phyloP scores from a whole-genome alignment of 2,329 filamentous ascomycete species.

The Cadophora sp. region DNA sequence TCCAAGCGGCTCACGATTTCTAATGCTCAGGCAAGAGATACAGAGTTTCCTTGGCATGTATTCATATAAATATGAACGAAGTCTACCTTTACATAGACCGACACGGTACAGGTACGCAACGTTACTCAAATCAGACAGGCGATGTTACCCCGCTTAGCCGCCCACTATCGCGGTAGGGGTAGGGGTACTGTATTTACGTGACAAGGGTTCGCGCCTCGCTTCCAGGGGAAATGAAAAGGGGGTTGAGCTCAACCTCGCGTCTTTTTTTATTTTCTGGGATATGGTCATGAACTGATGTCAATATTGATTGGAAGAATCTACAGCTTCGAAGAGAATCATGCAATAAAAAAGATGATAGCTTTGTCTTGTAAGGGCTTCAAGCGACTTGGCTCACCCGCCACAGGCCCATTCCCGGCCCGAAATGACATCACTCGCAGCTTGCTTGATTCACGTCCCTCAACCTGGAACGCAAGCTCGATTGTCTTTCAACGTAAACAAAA shows the following conservation, averaged over 20 bases:
- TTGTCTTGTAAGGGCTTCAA: neutral
- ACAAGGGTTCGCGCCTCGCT: constrained; percentile 5
- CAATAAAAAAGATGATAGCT: neutral
- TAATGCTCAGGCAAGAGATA: too few relatives aligned
- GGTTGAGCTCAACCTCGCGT: neutral
- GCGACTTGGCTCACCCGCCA: neutral
- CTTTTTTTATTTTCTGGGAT: neutral
- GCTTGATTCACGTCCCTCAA: neutral
- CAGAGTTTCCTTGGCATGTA: neutral
- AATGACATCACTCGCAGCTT: constrained; percentile 7
- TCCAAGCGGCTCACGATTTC: too few relatives aligned
- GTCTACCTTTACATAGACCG: neutral
- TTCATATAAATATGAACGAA: neutral
- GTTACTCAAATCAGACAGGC: neutral
- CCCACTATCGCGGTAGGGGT: constrained; percentile 9
- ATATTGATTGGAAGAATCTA: neutral
- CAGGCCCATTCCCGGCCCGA: neutral
- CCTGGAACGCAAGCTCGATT: neutral
- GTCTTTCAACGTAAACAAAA: constrained; percentile 3
- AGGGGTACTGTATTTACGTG: constrained; percentile 15
- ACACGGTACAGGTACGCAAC: neutral
- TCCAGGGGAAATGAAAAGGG: neutral
- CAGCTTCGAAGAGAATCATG: neutral
- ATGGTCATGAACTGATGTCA: neutral
- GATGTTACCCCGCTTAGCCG: constrained; percentile 10